Evolutionary conservation across 768 basidiomycete species (phyloP), one percentile per base, ranked within the genome.

Genomic region (Sarcodon sp.): DNA sequence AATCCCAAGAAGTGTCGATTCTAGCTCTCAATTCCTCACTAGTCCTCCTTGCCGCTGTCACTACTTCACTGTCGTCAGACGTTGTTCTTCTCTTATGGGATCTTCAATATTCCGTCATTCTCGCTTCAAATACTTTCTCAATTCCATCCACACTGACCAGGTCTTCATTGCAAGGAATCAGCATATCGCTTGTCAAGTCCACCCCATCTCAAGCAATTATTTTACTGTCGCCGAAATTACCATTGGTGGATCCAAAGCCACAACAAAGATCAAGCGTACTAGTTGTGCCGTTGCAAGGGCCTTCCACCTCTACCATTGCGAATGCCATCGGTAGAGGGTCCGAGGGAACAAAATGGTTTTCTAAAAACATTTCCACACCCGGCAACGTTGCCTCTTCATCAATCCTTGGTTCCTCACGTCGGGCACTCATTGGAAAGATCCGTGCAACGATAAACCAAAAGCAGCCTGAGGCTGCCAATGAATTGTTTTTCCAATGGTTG

Each of bases 401-500:
- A 2, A 51, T 53, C 13, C 34, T 59, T 33, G 60, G 64, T 12
- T 33, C 55, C 3, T 55, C 50, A 0, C 59, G 60, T 11, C 47
- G 53, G 13, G 66, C 67, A 21, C 53, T 76, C 9, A 50, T 79
- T 32, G 51, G 57, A 39, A 52, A 57, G 1, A 63, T 84, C 55
- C 58, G 56, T 37, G 51, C 52, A 3, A 68, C 66, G 3, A 63
- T 84, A 51, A 58, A 63, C 36, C 64, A 66, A 33, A 70, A 70
- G 3, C 55, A 69, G 8, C 65, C 71, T 3, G 67, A 77, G 44
- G 69, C 65, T 21, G 84, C 80, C 2, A 78, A 80, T 47, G 65
- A 63, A 9, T 68, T 69, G 4, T 89, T 85, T 57, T 74, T 76
- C 52, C 68, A 72, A 37, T 89, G 84, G 81, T 62, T 73, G 33